Evolutionary conservation across 495 filamentous ascomycete species (phyloP), one percentile per base, ranked within the genome.

Genomic region (Podospora anserina): DNA sequence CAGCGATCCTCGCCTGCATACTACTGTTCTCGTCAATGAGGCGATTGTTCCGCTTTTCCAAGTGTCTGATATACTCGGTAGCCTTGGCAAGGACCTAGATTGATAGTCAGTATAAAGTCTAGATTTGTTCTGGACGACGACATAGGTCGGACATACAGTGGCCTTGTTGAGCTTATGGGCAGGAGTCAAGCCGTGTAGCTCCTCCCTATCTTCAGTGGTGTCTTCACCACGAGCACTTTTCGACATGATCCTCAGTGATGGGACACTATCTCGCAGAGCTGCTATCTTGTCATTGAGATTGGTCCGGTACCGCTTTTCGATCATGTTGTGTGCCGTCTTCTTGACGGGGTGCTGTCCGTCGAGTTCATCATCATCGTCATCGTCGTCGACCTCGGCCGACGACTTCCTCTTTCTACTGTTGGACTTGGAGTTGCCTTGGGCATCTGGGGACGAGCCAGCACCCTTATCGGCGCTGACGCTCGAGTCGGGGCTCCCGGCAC

Each of bases 281-380:
- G 92, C 90, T 71, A 99, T 97, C 81, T 97, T 99, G 71, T 97
- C 94, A 71, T 97, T 97, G 64, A 99, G 81, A 74, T 99, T 99
- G 20, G 90, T 96, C 68, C 94, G 89, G 77, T 99, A 99, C 66
- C 94, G 84, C 81, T 97, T 97, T 79, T 99, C 94, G 67, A 99
- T 96, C 85, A 97, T 93, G 74, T 97, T 97, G 76, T 99, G 94
- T 19, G 94, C 92, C 58, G 93, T 94, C 82, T 97, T 97, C 83
- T 96, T 97, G 11, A 92, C 86, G 1, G 93, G 92, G 53, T 90
- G 89, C 13, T 49, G 39, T 3, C 39, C 39, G 55, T 90, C 88
- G 74, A 88, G 87, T 6, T 83, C 83, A 34, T 83, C 80, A 61
- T 83, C 82, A 34, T 85, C 84, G 6, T 82, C 78, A 3, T 81